A percentile compares a stretch with the other conserved stretches of the same genome.
Evolutionary conservation across 1,284 basidiomycete species (phyloP).

Genomic region (Sutorius eximius): DNA sequence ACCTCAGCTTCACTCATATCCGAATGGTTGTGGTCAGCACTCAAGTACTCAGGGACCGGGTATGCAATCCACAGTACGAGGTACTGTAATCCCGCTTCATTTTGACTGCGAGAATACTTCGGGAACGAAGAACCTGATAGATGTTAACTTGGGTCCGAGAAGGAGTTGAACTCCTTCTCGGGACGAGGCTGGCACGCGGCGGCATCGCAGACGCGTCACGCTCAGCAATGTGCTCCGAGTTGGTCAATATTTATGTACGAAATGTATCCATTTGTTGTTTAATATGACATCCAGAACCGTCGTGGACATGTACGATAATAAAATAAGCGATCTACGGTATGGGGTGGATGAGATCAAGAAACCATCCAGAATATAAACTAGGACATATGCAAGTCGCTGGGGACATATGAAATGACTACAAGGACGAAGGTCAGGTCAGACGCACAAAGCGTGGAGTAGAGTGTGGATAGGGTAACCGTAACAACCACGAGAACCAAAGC

Average conservation of each 20-base stretch:
- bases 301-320: conserved; percentile 18
- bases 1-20: too few relatives aligned
- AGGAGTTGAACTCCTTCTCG: too few relatives aligned
- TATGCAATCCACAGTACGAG: too few relatives aligned
- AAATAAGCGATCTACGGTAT: conserved; percentile 19
- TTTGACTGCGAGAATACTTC: too few relatives aligned
- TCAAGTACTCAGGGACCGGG: too few relatives aligned
- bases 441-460: conserved; percentile 13
- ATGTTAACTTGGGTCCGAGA: too few relatives aligned
- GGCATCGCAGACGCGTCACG: too few relatives aligned
- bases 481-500: conserved; percentile 5
- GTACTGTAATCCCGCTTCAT: too few relatives aligned
- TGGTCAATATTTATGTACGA: conserved; percentile 5
- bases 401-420: not conserved
- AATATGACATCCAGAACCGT: conserved; percentile 3
- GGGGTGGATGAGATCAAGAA: not conserved
- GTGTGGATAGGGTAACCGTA: conserved; percentile 13
- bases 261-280: not conserved
- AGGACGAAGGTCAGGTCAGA: not conserved
- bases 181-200: too few relatives aligned
- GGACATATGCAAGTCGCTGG: not conserved
- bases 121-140: too few relatives aligned
- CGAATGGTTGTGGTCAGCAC: too few relatives aligned
- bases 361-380: conserved; percentile 3
- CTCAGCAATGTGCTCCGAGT: not conserved